Conservation (phyloP, 2,329 filamentous ascomycete species). For the Juglanconis oblonga region DNA sequence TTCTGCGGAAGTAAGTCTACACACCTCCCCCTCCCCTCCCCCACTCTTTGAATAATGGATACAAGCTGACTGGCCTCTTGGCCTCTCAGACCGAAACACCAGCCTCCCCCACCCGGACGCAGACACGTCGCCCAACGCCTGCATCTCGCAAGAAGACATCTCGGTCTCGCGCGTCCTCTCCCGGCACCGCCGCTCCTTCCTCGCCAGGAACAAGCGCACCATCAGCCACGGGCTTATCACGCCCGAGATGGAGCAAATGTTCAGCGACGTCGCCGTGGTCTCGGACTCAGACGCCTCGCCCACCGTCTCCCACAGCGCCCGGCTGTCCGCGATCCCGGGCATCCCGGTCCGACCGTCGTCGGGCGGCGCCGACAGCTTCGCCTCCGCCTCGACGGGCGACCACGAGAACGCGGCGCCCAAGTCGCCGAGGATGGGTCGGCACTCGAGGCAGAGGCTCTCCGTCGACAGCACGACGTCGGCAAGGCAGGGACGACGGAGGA, state of each 20-base stretch:
- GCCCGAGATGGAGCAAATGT: slow-evolving; percentile 33
- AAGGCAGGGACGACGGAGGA: slow-evolving; percentile 14
- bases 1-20: slow-evolving; percentile 42
- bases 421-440: slow-evolving; percentile 2
- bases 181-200: slow-evolving; percentile 44
- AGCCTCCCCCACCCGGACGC: slow-evolving; percentile 62
- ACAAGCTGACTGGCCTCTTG: neutral
- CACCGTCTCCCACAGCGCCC: slow-evolving; percentile 8
- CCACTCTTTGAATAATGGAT: neutral
- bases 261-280: slow-evolving; percentile 25
- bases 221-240: slow-evolving; percentile 45
- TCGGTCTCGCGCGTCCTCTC: slow-evolving; percentile 39
- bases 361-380: slow-evolving; percentile 38
- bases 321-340: slow-evolving; percentile 20
- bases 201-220: slow-evolving; percentile 45
- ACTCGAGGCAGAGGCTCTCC: neutral
- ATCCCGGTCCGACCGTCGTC: slow-evolving; percentile 24
- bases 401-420: slow-evolving; percentile 19
- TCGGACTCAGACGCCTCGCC: slow-evolving; percentile 20
- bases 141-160: slow-evolving; percentile 54
- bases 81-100: slow-evolving; percentile 50
- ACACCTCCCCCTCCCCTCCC: neutral
- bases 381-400: slow-evolving; percentile 24
- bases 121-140: slow-evolving; percentile 53
- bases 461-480: slow-evolving; percentile 11